Evolutionary conservation across 257 asterid genomes (phyloP), one percentile per base, ranked within the genome.

Genomic region (Cynanchum wilfordii): DNA sequence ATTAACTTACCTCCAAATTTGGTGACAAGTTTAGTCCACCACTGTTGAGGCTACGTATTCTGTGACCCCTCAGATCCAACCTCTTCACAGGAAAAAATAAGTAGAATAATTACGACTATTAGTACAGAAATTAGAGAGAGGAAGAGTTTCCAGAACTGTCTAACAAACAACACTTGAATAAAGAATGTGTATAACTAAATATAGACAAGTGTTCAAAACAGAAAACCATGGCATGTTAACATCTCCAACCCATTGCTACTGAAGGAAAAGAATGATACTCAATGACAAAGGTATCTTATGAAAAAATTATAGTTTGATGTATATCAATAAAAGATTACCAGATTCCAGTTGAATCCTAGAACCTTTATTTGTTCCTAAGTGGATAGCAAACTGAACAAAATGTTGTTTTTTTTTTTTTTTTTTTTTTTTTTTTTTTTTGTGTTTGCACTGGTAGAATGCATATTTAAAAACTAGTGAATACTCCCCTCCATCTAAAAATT

Each of bases 11-110:
- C 99, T 95, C 99, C 36, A 95, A 88, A 85, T 79, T 87, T 58
- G 95, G 93, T 55, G 97, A 81, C 83, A 89, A 82, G 79, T 89
- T 89, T 85, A 92, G 81, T 72, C 96, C 96, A 58, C 85, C 83
- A 36, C 77, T 81, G 70, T 69, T 85, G 86, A 95, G 98, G 82
- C 83, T 88, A 65, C 92, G 93, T 79, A 95, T 85, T 82, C 83
- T 90, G 87, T 92, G 97, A 49, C 99, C 99, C 73, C 99, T 93
- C 56, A 92, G 97, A 90, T 95, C 99, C 96, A 95, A 82, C 75
- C 99, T 90, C 99, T 95, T 73, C 80, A 86, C 51, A 6, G 75
- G 67, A 72, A 79, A 49, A 69, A 72, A 56, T 55, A 78, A 72
- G 60, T 64, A n/a, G 66, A 69, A 54, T 47, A 75, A 72, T 69